These are phyloP conservation scores for Coemansia sp. DNA, from an alignment of 192 early-diverging fungal genomes.

Conservation along the genomic window DNA sequence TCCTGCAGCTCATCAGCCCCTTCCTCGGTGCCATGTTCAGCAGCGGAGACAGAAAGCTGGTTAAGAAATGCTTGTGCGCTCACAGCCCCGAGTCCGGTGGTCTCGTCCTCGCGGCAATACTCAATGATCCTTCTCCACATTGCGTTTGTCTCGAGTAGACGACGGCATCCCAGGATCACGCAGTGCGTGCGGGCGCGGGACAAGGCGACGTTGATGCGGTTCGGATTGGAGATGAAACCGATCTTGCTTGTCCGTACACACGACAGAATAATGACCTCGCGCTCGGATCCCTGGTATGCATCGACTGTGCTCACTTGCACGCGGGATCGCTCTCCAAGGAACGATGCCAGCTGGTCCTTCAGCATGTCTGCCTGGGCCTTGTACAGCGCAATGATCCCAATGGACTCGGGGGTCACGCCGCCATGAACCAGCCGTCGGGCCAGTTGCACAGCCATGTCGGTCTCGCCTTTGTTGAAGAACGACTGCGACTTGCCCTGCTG, in stretches of 20 bases:
- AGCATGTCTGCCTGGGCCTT: constrained; percentile 49
- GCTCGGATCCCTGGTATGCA: constrained; percentile 61
- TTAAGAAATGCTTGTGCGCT: constrained; percentile 43
- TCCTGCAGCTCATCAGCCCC: background rate
- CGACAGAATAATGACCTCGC: constrained; percentile 56
- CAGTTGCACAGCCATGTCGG: constrained; percentile 41
- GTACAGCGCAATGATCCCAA: constrained; percentile 56
- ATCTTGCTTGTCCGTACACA: constrained; percentile 53
- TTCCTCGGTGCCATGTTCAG: background rate
- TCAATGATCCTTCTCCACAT: constrained; percentile 51
- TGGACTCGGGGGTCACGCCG: constrained; percentile 24
- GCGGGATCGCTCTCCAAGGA: constrained; percentile 18
- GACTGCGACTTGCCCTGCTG: constrained; percentile 48
- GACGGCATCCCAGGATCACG: constrained; percentile 30
- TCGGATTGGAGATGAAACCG: constrained; percentile 55
- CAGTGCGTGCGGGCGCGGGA: constrained; percentile 56
- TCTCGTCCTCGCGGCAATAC: constrained; percentile 27
- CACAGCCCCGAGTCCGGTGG: constrained; percentile 8
- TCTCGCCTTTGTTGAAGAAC: constrained; percentile 52
- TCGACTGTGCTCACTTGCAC: constrained; percentile 59
- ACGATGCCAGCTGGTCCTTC: constrained; percentile 23
- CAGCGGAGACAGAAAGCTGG: constrained; percentile 16
- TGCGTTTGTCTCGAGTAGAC: constrained; percentile 36
- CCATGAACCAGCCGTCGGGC: constrained; percentile 21
- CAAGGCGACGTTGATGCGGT: constrained; percentile 58